phyloP scores from a whole-genome alignment of 2,329 filamentous ascomycete genomes.

The Passalora sequoiae region DNA sequence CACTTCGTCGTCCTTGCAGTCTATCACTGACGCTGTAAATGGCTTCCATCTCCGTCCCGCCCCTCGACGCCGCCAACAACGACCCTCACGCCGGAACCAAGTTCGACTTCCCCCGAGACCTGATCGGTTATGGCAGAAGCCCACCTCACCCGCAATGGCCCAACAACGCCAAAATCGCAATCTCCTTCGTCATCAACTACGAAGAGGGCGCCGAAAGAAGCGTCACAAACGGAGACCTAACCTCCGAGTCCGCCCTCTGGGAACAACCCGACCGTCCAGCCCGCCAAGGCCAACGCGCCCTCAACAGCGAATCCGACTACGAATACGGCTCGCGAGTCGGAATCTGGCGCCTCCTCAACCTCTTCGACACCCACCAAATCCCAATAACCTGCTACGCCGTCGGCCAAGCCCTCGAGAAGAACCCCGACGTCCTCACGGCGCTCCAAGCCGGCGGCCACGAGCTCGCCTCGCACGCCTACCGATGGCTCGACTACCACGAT shows the following conservation, averaged over 20 bases:
- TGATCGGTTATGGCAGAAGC: conserved; percentile 17
- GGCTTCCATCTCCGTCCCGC: not conserved
- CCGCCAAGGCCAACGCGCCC: conserved; percentile 32
- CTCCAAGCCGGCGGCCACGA: conserved; percentile 50
- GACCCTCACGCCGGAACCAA: conserved; percentile 10
- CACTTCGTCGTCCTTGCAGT: no score
- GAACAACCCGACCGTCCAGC: conserved; percentile 32
- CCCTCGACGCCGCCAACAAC: not conserved
- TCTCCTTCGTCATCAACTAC: conserved; percentile 47
- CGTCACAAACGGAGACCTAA: conserved; percentile 38
- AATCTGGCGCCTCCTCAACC: conserved; percentile 47
- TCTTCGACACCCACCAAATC: conserved; percentile 47
- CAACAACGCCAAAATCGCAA: conserved; percentile 43
- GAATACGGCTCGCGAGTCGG: conserved; percentile 49
- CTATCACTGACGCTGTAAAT: no score
- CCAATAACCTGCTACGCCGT: conserved; percentile 51
- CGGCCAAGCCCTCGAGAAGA: conserved; percentile 45
- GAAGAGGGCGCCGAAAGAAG: conserved; percentile 43
- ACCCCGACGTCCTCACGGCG: conserved; percentile 45
- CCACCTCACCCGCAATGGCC: conserved; percentile 35
- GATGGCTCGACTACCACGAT: conserved; percentile 50
- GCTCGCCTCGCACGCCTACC: conserved; percentile 47
- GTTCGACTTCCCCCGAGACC: conserved; percentile 26
- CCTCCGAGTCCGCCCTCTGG: conserved; percentile 36
- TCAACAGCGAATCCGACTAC: conserved; percentile 48